These are phyloP conservation scores for Liriodendron chinense DNA, from an alignment of 164 flowering plant genomes.

Conservation along the genomic window DNA sequence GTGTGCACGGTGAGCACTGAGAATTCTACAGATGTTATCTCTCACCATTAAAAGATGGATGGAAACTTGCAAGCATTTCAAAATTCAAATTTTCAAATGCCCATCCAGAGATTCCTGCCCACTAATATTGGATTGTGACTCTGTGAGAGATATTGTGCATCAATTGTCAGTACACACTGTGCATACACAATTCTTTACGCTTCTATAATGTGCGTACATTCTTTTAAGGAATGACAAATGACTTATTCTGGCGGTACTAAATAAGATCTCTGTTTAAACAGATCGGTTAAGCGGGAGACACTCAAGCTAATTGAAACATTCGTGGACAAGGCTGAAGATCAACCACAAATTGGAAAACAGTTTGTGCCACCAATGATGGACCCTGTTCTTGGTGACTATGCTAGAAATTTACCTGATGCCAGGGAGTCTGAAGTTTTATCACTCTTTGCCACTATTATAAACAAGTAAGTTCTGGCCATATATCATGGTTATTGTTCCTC, in stretches of 20 bases:
- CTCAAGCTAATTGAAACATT: slow-evolving; percentile 96
- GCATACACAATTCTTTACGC: too few species aligned
- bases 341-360: slow-evolving; percentile 91
- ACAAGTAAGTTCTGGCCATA: slow-evolving; percentile 50
- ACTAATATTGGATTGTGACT: too few species aligned
- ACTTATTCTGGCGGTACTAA: background rate
- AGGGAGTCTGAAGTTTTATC: slow-evolving; percentile 98
- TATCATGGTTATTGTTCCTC: background rate
- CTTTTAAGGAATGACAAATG: too few species aligned
- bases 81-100: too few species aligned
- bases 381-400: slow-evolving; percentile 93
- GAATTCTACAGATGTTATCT: too few species aligned
- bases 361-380: slow-evolving; percentile 99
- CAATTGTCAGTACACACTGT: too few species aligned
- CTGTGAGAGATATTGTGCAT: too few species aligned
- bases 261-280: slow-evolving; percentile 26
- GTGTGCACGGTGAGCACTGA: too few species aligned
- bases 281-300: slow-evolving; percentile 96
- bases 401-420: slow-evolving; percentile 97
- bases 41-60: too few species aligned
- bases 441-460: slow-evolving; percentile 92
- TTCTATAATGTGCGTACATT: background rate
- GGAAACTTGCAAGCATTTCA: too few species aligned
- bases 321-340: slow-evolving; percentile 97
- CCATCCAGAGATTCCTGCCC: too few species aligned